Percentiles rank a stretch among this genome's conserved stretches.
phyloP scores from a whole-genome alignment of 2,329 filamentous ascomycete species.

The Fusarium beomiforme region DNA sequence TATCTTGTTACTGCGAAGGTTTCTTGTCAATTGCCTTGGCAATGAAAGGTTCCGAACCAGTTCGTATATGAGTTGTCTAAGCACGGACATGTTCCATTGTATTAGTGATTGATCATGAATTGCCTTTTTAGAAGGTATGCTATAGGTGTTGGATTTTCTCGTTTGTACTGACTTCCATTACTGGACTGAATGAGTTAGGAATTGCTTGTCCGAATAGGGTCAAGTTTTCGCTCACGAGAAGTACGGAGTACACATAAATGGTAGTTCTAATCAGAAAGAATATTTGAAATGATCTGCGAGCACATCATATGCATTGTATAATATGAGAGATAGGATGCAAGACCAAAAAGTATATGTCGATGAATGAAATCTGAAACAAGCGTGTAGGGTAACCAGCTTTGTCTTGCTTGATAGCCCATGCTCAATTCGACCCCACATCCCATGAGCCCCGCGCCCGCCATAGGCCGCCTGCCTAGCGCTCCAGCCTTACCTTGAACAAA shows the following conservation, averaged over 20 bases:
- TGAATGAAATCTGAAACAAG: not conserved
- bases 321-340: not conserved
- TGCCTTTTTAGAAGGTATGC: not conserved
- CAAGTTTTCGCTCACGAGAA: fast-evolving
- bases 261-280: not conserved
- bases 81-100: too few species aligned
- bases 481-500: constrained; percentile 40
- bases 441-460: constrained; percentile 39
- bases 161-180: too few species aligned
- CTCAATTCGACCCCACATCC: constrained; percentile 19
- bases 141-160: not conserved
- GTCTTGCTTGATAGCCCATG: not conserved
- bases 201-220: too few species aligned
- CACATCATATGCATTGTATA: not conserved
- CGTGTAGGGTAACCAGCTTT: constrained; percentile 14
- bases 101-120: too few species aligned
- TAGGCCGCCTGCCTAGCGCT: constrained; percentile 37
- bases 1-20: not conserved
- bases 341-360: not conserved
- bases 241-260: not conserved
- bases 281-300: not conserved
- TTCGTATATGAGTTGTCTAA: not conserved
- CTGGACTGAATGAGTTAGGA: too few species aligned
- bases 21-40: not conserved
- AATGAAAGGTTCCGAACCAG: not conserved